phyloP scores from a whole-genome alignment of 2,329 filamentous ascomycete species.

The Ophiosphaerella narmari region DNA sequence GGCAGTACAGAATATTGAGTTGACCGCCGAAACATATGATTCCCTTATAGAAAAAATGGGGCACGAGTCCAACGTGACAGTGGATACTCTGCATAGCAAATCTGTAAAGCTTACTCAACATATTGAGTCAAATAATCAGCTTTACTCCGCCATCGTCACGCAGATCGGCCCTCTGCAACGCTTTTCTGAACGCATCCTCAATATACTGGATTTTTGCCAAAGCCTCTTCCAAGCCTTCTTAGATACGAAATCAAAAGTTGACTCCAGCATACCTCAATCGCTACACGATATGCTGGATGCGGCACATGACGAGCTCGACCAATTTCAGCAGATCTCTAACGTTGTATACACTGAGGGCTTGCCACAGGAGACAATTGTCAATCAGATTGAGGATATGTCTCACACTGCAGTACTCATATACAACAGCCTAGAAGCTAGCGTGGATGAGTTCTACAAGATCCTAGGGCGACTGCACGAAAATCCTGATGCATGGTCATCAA shows the following conservation, averaged over 20 bases:
- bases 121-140: conserved; percentile 1
- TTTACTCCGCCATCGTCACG: conserved; percentile 11
- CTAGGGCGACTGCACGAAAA: conserved; percentile 8
- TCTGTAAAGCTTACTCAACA: neutral
- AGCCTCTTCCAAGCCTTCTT: conserved; percentile 8
- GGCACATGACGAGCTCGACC: conserved; percentile 10
- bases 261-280: conserved; percentile 4
- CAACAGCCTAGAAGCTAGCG: conserved; percentile 7
- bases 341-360: conserved; percentile 4
- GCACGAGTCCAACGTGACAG: neutral
- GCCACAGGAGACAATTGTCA: conserved; percentile 9
- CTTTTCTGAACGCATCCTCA: conserved; percentile 7
- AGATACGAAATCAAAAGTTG: neutral
- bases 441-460: conserved; percentile 7
- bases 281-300: conserved; percentile 6
- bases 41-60: conserved; percentile 14
- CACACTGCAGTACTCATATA: conserved; percentile 10
- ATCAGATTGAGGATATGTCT: conserved; percentile 11
- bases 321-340: conserved; percentile 7
- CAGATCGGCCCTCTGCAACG: conserved; percentile 15
- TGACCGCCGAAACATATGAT: conserved; percentile 8
- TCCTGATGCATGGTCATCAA: conserved; percentile 5
- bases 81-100: conserved; percentile 1
- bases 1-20: conserved; percentile 2
- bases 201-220: conserved; percentile 13